These are phyloP conservation scores for Penicillium coffeae DNA, from an alignment of 495 filamentous ascomycete species.

Conservation along the genomic window DNA sequence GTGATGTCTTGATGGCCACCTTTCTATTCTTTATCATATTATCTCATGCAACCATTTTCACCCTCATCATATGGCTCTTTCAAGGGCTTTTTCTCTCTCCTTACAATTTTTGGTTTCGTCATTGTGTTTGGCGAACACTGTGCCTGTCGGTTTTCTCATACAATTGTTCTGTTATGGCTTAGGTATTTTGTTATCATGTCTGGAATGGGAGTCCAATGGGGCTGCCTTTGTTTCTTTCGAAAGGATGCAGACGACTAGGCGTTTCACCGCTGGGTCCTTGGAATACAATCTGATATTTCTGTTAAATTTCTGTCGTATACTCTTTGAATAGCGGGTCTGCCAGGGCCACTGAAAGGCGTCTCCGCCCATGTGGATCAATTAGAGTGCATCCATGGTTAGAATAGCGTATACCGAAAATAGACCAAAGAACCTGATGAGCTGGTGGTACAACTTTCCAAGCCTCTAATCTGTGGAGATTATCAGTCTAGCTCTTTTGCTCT, in stretches of 20 bases:
- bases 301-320: not conserved
- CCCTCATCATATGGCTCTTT: conserved; percentile 1
- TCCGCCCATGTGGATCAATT: too few species aligned
- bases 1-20: conserved; percentile 46
- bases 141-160: conserved; percentile 3
- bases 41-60: not conserved
- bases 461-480: too few species aligned
- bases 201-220: conserved; percentile 3
- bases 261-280: not conserved
- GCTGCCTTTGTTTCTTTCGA: not conserved
- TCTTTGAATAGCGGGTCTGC: too few species aligned
- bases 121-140: conserved; percentile 13
- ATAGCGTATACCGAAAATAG: too few species aligned
- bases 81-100: conserved; percentile 11
- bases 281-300: conserved; percentile 1
- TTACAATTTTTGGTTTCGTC: conserved; percentile 17
- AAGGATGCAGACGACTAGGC: not conserved
- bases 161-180: conserved; percentile 6
- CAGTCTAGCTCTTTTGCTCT: too few species aligned
- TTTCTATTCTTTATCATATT: conserved; percentile 5
- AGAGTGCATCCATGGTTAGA: too few species aligned
- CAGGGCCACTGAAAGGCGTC: too few species aligned
- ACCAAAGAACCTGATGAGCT: too few species aligned
- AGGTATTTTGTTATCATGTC: conserved; percentile 5
- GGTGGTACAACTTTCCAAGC: too few species aligned